Conservation (phyloP, 768 basidiomycete species). For the Scleroderma citrinum region DNA sequence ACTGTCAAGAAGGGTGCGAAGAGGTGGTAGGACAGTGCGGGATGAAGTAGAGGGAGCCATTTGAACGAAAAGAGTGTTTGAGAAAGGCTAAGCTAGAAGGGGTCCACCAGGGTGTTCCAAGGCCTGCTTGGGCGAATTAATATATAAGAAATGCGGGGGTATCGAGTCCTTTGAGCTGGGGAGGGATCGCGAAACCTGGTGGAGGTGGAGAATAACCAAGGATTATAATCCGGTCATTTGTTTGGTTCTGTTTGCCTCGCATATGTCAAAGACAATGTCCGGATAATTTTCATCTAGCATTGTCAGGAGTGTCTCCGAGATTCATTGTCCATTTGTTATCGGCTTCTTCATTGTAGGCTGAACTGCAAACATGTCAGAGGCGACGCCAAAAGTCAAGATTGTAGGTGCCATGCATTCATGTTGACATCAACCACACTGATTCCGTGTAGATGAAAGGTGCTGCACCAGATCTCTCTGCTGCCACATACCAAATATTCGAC, state of each 20-base stretch:
- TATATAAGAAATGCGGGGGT: conserved; percentile 6
- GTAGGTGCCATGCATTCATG: conserved; percentile 11
- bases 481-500: conserved; percentile 87
- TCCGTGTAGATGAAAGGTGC: conserved; percentile 74
- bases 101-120: conserved; percentile 11
- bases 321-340: conserved; percentile 5
- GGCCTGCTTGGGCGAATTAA: conserved; percentile 15
- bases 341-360: neutral
- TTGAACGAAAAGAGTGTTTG: neutral
- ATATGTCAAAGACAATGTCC: conserved; percentile 3
- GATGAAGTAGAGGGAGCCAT: conserved; percentile 20
- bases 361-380: conserved; percentile 21
- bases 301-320: neutral
- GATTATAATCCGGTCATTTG: neutral
- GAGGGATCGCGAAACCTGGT: conserved; percentile 5
- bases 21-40: conserved; percentile 50
- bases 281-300: neutral
- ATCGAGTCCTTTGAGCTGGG: conserved; percentile 4
- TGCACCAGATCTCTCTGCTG: conserved; percentile 73
- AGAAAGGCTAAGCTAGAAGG: neutral
- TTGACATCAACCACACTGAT: conserved; percentile 8
- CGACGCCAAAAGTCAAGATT: conserved; percentile 27
- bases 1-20: conserved; percentile 37
- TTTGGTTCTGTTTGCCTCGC: conserved; percentile 8
- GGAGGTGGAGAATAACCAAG: neutral